Evolutionary conservation across 495 filamentous ascomycete genomes (phyloP), one percentile per base, ranked within the genome.

Genomic region (Cudoniella acicularis): DNA sequence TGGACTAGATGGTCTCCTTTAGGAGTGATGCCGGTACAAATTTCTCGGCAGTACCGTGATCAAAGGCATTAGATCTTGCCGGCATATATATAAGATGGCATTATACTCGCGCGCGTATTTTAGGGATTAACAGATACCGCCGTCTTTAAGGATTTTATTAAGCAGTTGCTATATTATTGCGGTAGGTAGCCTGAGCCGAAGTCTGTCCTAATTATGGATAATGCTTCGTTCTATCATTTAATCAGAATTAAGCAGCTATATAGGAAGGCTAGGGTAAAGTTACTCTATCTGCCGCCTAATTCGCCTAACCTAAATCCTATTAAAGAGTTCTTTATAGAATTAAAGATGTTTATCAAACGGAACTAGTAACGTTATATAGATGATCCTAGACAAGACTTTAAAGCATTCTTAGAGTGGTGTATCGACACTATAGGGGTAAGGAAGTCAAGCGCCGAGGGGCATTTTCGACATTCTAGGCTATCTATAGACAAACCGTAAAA

Each of bases 201-300:
- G 47, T 76, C 70, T 26, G 73, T 79, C 9, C 42, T 80, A 30
- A 55, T 79, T 23, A 77, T 76, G 67, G 77, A 79, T 54, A 77
- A 79, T 66, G 68, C 70, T 18, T 75, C 72, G 17, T 72, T 77
- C 52, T 64, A 79, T 61, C 65, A 65, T 59, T 65, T 62, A 3
- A 63, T 72, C 4, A 48, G 62, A 41, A 61, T 77, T n/a, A 46
- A 72, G 48, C 51, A 72, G 40, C 54, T 75, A 53, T 77, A 66
- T 57, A 41, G 47, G 9, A 59, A 66, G 43, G 66, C 72, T 49
- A 68, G 75, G 16, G 73, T 77, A 1, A 72, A 67, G 48, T 53
- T 76, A 4, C 17, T 74, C 23, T 77, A 70, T 56, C 57, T 74
- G 48, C 67, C 72, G 20, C 73, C 66, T 2, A 69, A 67, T 51